Conservation (phyloP, 2,329 filamentous ascomycete species). For the Verticillium nubilum region DNA sequence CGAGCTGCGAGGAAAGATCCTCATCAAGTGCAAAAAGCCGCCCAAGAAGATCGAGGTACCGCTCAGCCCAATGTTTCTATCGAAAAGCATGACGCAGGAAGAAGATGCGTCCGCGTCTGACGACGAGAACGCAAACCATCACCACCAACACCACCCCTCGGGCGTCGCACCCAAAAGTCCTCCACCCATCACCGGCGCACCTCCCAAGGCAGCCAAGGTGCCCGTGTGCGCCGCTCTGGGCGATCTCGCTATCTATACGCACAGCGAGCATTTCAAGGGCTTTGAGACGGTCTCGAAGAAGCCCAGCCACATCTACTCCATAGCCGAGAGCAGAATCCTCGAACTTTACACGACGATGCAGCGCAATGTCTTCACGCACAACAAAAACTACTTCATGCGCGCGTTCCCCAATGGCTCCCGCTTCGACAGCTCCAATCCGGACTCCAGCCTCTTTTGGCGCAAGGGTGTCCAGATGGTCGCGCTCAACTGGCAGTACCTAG, state of each 20-base stretch:
- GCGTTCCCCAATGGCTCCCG: conserved; percentile 80
- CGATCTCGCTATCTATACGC: conserved; percentile 76
- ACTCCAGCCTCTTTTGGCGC: conserved; percentile 87
- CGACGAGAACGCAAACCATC: conserved; percentile 28
- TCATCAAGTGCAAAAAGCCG: conserved; percentile 72
- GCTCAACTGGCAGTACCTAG: conserved; percentile 94
- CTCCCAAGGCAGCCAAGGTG: conserved; percentile 47
- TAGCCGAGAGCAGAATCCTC: conserved; percentile 74
- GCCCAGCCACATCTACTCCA: conserved; percentile 74
- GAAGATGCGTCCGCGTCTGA: conserved; percentile 38
- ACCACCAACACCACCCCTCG: conserved; percentile 1
- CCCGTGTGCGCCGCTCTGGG: conserved; percentile 67
- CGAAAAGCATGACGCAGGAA: conserved; percentile 21
- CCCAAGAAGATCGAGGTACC: conserved; percentile 25
- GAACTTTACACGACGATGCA: conserved; percentile 55
- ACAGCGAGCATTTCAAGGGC: conserved; percentile 73
- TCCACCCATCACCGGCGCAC: conserved; percentile 18
- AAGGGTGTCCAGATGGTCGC: conserved; percentile 96
- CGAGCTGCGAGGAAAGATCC: conserved; percentile 71
- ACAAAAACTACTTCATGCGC: conserved; percentile 81
- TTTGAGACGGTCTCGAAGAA: conserved; percentile 59
- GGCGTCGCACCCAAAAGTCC: conserved; percentile 6
- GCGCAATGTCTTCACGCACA: conserved; percentile 78
- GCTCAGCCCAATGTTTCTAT: conserved; percentile 24
- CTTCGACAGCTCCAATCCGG: conserved; percentile 87